These are phyloP conservation scores for Fusarium fracticaudum DNA, from an alignment of 2,329 filamentous ascomycete species.

Conservation along the genomic window DNA sequence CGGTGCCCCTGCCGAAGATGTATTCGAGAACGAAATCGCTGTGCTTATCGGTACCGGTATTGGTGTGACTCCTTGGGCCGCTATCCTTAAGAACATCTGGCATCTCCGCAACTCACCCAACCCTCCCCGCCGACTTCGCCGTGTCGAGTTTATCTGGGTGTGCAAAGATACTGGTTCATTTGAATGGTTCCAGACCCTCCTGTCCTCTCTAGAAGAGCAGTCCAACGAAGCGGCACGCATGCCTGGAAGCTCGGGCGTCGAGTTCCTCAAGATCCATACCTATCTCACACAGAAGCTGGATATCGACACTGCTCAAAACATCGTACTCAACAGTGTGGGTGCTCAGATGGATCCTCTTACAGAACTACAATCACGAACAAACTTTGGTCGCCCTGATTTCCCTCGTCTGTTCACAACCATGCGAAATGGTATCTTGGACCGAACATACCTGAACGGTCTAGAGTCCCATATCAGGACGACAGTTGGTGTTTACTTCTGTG, in stretches of 20 bases:
- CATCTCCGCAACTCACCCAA: constrained; percentile 91
- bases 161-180: constrained; percentile 96
- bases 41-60: constrained; percentile 88
- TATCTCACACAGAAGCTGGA: constrained; percentile 96
- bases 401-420: constrained; percentile 80
- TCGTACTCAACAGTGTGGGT: constrained; percentile 94
- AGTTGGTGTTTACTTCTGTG: constrained; percentile 98
- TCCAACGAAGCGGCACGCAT: constrained; percentile 75
- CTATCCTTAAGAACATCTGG: constrained; percentile 97
- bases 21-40: constrained; percentile 92
- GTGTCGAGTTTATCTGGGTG: constrained; percentile 99
- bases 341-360: constrained; percentile 89
- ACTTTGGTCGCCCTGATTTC: constrained; percentile 96
- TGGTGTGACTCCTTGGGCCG: constrained; percentile 86
- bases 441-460: constrained; percentile 84
- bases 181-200: constrained; percentile 97
- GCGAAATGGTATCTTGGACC: constrained; percentile 86
- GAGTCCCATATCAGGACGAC: constrained; percentile 81
- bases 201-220: constrained; percentile 90
- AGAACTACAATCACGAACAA: constrained; percentile 87
- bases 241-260: constrained; percentile 72
- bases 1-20: constrained; percentile 95
- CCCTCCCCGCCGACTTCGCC: constrained; percentile 85
- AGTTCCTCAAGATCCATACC: constrained; percentile 97
- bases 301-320: constrained; percentile 92